phyloP scores from a whole-genome alignment of 179 eudicot genomes.

The Kewa caespitosa region DNA sequence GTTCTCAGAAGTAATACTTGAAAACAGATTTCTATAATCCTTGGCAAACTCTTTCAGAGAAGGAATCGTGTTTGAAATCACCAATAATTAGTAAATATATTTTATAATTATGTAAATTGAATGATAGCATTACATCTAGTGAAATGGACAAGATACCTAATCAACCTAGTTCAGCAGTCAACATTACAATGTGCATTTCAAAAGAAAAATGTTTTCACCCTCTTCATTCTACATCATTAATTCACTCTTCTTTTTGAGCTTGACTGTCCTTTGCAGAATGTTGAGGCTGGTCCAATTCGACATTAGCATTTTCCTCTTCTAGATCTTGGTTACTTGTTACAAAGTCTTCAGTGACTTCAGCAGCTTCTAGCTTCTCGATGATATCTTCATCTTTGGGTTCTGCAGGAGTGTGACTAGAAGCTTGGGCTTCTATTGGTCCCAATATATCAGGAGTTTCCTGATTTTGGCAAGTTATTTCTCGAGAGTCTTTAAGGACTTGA shows the following conservation, averaged over 20 bases:
- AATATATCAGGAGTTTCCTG: constrained; percentile 3
- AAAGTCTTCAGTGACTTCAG: background rate
- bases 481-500: constrained; percentile 10
- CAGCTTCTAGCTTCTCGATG: background rate
- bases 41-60: too few species aligned
- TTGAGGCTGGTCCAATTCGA: background rate
- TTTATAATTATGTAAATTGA: too few species aligned
- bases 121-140: too few species aligned
- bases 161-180: background rate
- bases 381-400: constrained; percentile 8
- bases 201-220: background rate
- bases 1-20: too few species aligned
- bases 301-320: constrained; percentile 13
- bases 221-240: background rate
- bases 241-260: background rate
- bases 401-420: background rate
- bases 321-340: background rate
- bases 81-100: too few species aligned
- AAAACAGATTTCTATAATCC: too few species aligned
- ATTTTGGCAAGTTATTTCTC: constrained; percentile 13
- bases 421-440: constrained; percentile 11
- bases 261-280: background rate
- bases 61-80: too few species aligned
- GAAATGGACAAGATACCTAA: background rate
- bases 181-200: too few species aligned